These are phyloP conservation scores for Nemania sp. DNA, from an alignment of 2,329 filamentous ascomycete genomes.

Conservation along the genomic window DNA sequence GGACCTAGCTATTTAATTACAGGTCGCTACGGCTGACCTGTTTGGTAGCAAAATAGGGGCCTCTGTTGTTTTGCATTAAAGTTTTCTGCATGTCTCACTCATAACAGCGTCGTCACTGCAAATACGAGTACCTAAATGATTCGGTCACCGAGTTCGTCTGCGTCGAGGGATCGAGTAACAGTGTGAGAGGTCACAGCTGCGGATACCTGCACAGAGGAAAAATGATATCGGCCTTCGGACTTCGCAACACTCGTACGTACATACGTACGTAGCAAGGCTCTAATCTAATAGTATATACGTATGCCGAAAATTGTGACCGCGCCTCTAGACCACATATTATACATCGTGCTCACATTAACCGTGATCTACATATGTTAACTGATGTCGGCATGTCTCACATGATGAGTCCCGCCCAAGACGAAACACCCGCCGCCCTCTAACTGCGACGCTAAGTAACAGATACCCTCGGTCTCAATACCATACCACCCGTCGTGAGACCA, in stretches of 20 bases:
- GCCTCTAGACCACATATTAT: background rate
- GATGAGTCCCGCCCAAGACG: constrained; percentile 48
- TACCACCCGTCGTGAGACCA: constrained; percentile 52
- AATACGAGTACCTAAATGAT: background rate
- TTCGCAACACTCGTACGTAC: background rate
- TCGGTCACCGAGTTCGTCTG: background rate
- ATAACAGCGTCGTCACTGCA: no score
- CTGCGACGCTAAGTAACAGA: constrained; percentile 51
- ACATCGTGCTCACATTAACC: background rate
- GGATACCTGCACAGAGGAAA: no score
- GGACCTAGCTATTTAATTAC: no score
- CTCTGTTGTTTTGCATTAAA: no score
- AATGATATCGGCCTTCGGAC: background rate
- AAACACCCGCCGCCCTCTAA: constrained; percentile 49
- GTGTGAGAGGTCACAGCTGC: no score
- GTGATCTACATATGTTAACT: constrained; percentile 22
- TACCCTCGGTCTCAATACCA: constrained; percentile 54
- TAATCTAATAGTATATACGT: background rate
- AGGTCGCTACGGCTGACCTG: no score
- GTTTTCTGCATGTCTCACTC: background rate
- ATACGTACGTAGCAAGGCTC: background rate
- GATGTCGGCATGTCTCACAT: constrained; percentile 48
- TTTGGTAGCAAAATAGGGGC: no score
- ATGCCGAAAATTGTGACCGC: background rate
- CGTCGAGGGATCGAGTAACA: no score